Evolutionary conservation across 768 basidiomycete species (phyloP), one percentile per base, ranked within the genome.

Genomic region (Boletus rex-veris): DNA sequence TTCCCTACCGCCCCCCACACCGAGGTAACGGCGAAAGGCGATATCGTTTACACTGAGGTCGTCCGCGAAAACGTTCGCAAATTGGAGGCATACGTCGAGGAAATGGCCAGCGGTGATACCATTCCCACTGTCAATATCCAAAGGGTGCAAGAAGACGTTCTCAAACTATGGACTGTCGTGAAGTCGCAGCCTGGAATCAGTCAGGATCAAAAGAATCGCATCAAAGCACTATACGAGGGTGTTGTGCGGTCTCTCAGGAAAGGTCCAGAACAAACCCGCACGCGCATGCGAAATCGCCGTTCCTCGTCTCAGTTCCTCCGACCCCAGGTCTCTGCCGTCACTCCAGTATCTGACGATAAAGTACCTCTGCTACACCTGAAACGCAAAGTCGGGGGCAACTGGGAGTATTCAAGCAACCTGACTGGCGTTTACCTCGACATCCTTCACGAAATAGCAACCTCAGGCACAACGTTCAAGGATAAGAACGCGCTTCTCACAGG

Each of bases 401-500:
- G 96, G 94, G 92, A 96, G 67, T 99, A 98, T 76, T 94, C 91
- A 64, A 92, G 90, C 74, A 98, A 98, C 73, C 77, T 99, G 50
- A 98, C 96, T 10, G 83, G 91, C 50, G 90, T 92, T 21, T 98
- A 99, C 72, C 83, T 99, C 59, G 97, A 99, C 65, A 88, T 99
- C 61, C 79, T 99, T 33, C 92, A 95, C 67, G 97, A 99, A 73
- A 98, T 99, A 62, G 97, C 97, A 6, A 98, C 97, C 0, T 93
- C 96, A 5, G 97, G 97, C 12, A 98, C 95, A 1, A 95, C 94
- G 1, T 99, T 98, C 81, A 90, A 96, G 72, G 96, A 95, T 77
- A 99, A 98, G 81, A 98, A 98, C 64, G 97, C 97, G 3, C 82
- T 99, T 16, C 80, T 98, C 30, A 99, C 97, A 33, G 97, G 97